Percentiles rank a stretch among this genome's conserved stretches.
These are phyloP conservation scores for Cairneyella variabilis DNA, from an alignment of 495 filamentous ascomycete genomes.

Conservation along the genomic window DNA sequence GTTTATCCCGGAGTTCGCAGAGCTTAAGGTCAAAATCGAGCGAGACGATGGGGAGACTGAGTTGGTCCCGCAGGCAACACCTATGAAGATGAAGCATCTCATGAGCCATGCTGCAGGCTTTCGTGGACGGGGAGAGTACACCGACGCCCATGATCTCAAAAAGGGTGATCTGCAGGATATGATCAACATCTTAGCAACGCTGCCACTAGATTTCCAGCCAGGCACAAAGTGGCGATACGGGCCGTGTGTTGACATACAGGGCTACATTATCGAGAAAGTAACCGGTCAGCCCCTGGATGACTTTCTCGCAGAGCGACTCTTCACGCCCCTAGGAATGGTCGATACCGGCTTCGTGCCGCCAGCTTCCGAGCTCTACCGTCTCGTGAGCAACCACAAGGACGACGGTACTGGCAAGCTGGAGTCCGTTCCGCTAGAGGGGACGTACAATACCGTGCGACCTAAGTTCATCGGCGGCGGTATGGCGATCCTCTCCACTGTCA, in stretches of 20 bases:
- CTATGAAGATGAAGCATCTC: conserved; percentile 2
- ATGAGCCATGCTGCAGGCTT: conserved; percentile 5
- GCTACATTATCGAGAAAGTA: conserved; percentile 1
- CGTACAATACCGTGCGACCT: conserved; percentile 1
- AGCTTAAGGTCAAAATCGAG: conserved; percentile 3
- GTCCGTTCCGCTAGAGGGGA: background rate
- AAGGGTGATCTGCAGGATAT: background rate
- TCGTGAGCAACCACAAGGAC: conserved; percentile 3
- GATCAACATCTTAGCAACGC: background rate
- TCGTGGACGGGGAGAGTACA: background rate
- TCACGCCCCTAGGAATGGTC: background rate
- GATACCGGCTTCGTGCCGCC: conserved; percentile 3
- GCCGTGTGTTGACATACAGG: conserved; percentile 1
- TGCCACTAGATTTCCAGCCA: background rate
- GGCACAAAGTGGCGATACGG: background rate
- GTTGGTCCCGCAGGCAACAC: background rate
- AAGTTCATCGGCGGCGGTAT: background rate
- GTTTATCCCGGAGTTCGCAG: background rate
- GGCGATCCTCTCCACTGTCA: conserved; percentile 1
- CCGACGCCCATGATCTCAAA: background rate
- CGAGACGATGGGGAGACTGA: background rate
- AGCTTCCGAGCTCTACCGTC: background rate
- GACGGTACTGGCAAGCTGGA: background rate
- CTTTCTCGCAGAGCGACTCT: background rate
- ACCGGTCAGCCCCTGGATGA: background rate